Conservation (phyloP, 148 eudicot species). For the Heliosperma pusillum region DNA sequence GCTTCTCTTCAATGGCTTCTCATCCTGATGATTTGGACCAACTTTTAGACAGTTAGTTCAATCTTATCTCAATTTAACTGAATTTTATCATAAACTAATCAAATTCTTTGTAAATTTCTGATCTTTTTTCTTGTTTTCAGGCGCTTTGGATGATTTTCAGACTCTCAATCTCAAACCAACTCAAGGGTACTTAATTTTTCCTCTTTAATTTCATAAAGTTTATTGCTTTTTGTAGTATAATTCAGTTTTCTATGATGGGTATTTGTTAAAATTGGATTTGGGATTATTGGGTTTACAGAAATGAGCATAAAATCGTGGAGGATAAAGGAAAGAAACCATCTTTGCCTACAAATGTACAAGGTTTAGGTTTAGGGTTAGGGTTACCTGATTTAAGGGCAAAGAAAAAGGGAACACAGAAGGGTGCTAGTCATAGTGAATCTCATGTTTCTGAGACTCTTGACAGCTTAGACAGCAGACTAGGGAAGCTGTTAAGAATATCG, state of each 20-base stretch:
- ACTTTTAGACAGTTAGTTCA: constrained; percentile 66
- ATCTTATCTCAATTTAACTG: neutral
- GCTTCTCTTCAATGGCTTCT: constrained; percentile 43
- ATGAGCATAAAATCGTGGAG: constrained; percentile 30
- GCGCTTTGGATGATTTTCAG: constrained; percentile 97
- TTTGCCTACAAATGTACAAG: constrained; percentile 58
- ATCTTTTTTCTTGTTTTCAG: constrained; percentile 34
- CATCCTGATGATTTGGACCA: constrained; percentile 69
- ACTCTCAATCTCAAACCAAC: constrained; percentile 57
- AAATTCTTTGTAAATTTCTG: neutral
- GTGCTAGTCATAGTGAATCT: constrained; percentile 37
- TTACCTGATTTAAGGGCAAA: constrained; percentile 79
- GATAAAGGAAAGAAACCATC: constrained; percentile 37
- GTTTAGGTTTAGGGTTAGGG: constrained; percentile 88
- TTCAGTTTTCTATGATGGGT: constrained; percentile 5
- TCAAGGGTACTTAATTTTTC: constrained; percentile 40
- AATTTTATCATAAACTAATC: neutral
- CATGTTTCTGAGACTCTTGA: constrained; percentile 90
- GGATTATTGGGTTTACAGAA: constrained; percentile 35
- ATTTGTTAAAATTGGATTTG: neutral
- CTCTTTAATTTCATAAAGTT: neutral
- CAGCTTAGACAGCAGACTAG: constrained; percentile 86
- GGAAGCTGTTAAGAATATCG: constrained; percentile 84
- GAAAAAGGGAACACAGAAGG: constrained; percentile 87
- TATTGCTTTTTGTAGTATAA: neutral